These are phyloP conservation scores for Leptoxyphium fumago DNA, from an alignment of 2,329 filamentous ascomycete species.

Conservation along the genomic window DNA sequence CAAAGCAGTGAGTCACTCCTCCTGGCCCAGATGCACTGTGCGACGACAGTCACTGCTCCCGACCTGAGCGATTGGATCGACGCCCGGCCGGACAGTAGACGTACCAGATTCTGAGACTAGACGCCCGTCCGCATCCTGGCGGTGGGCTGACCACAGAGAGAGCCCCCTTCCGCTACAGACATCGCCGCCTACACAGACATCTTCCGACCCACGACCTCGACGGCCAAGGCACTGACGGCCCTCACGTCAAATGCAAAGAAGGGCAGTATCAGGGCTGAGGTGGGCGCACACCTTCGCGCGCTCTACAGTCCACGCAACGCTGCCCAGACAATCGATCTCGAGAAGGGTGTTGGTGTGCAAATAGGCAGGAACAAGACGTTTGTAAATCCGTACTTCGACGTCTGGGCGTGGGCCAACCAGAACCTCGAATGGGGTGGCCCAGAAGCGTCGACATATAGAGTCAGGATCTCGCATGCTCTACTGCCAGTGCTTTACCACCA, in stretches of 20 bases:
- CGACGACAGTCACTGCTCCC: no score
- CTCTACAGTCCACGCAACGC: conserved; percentile 37
- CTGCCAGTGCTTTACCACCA: conserved; percentile 65
- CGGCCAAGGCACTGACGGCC: conserved; percentile 46
- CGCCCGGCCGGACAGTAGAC: no score
- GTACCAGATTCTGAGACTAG: no score
- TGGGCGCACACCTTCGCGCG: conserved; percentile 41
- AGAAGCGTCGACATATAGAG: conserved; percentile 34
- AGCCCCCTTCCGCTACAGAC: conserved; percentile 40
- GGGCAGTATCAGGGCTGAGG: conserved; percentile 41
- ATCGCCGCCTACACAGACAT: conserved; percentile 52
- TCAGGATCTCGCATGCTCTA: conserved; percentile 48
- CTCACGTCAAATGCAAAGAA: conserved; percentile 53
- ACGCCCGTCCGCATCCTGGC: no score
- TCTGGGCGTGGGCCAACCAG: conserved; percentile 51
- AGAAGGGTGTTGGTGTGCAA: conserved; percentile 20
- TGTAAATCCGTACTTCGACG: conserved; percentile 52
- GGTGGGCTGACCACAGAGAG: conserved; percentile 10
- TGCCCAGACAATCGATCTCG: conserved; percentile 17
- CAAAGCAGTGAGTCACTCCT: conserved; percentile 17
- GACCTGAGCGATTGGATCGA: no score
- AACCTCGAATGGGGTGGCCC: conserved; percentile 53
- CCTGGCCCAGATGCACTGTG: no score
- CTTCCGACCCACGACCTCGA: conserved; percentile 46
- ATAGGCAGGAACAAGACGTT: conserved; percentile 19